phyloP scores from a whole-genome alignment of 345 rosid genomes.

The sweet orange (Citrus sinensis) region DNA sequence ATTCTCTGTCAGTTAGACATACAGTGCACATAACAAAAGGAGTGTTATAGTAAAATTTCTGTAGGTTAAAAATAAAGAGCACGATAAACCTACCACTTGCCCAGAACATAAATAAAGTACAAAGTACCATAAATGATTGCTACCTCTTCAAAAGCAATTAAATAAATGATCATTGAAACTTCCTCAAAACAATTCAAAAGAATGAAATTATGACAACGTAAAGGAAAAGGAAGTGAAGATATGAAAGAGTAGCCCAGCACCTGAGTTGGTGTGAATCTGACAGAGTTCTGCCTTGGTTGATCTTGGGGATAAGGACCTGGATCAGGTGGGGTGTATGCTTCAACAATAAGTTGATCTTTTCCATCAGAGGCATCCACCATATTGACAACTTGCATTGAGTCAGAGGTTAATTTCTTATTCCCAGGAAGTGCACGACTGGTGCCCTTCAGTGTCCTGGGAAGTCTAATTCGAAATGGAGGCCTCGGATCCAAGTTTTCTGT shows the following conservation, averaged over 20 bases:
- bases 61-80: not conserved
- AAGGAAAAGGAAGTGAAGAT: not conserved
- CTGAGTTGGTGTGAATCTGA: constrained; percentile 94
- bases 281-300: constrained; percentile 94
- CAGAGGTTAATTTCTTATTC: constrained; percentile 48
- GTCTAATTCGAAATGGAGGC: constrained; percentile 76
- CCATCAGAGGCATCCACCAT: constrained; percentile 45
- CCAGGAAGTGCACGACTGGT: constrained; percentile 71
- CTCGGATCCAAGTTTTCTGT: constrained; percentile 57
- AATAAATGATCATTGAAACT: not conserved
- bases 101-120: not conserved
- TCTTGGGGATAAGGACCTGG: constrained; percentile 99
- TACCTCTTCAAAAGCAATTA: not conserved
- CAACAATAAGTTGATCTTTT: constrained; percentile 77
- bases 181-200: not conserved
- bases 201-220: not conserved
- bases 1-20: not conserved
- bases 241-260: constrained; percentile 29
- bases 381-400: constrained; percentile 41
- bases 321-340: constrained; percentile 88
- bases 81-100: not conserved
- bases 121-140: not conserved
- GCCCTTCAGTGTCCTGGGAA: constrained; percentile 73
- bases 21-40: not conserved
- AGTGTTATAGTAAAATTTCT: not conserved